Percentiles rank a stretch among this genome's conserved stretches.
phyloP scores from a whole-genome alignment of 2,329 filamentous ascomycete species.

The Diplocarpon rosae region DNA sequence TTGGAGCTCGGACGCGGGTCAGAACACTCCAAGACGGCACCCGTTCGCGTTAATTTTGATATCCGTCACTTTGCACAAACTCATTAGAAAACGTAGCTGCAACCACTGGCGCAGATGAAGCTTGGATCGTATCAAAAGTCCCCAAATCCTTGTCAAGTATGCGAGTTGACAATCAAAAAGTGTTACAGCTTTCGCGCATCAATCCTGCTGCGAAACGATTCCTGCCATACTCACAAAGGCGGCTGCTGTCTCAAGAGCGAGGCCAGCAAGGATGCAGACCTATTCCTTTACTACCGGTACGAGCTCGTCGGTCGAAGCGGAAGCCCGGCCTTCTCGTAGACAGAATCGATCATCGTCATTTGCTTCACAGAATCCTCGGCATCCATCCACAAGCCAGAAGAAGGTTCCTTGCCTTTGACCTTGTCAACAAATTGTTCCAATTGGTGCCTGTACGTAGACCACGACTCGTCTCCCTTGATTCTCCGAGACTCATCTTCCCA shows the following conservation, averaged over 20 bases:
- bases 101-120: too few species aligned
- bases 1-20: too few species aligned
- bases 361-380: constrained; percentile 33
- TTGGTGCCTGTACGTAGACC: constrained; percentile 36
- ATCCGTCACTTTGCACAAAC: too few species aligned
- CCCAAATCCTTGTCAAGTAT: too few species aligned
- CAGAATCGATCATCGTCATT: constrained; percentile 37
- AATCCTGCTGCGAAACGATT: too few species aligned
- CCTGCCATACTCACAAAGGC: too few species aligned
- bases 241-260: background rate
- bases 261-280: background rate
- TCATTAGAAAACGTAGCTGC: too few species aligned
- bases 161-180: too few species aligned
- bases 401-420: constrained; percentile 30
- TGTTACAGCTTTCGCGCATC: too few species aligned
- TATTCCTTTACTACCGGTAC: constrained; percentile 1
- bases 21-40: too few species aligned
- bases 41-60: too few species aligned
- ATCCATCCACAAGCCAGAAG: constrained; percentile 31
- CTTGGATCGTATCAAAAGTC: too few species aligned
- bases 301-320: constrained; percentile 20
- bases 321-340: constrained; percentile 33
- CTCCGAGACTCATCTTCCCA: constrained; percentile 9
- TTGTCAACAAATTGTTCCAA: constrained; percentile 39
- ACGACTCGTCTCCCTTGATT: constrained; percentile 27